Base-by-base conservation (phyloP, 164 flowering plant species). In the Santalum album region DNA sequence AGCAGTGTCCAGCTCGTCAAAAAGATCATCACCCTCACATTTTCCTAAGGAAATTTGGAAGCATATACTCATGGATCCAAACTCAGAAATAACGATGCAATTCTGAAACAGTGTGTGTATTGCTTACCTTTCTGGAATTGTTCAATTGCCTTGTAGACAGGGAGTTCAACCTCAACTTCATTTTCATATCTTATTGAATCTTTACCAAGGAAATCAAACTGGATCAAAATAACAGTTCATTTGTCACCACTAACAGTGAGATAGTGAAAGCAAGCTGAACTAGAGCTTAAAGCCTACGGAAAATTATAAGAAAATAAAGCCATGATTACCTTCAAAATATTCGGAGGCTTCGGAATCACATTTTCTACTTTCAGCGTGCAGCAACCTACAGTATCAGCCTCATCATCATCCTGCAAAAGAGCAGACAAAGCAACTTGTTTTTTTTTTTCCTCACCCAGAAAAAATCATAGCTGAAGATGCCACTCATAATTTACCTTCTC, bases 341-440 rank as follows among this genome's bases (percentile, higher is more conserved):
- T 86, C 22, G 92, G 86, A 52, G 90, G 79, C 12, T 72, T 53
- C 60, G 82, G 72, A 60, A 66, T 70, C 3, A 90, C 97, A 83
- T 94, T 86, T 71, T 84, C 99, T 26, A 90, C 86, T 76, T 94
- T 94, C 53, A 94, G 69, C 17, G 99, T 94, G 67, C 99, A 94
- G 71, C 99, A 94, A 81, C 99, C 97, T 65, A 94, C 99, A n/a
- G 99, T 94, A 72, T 94, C 97, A 51, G 99, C 99, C 72, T 94
- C 99, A 69, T 94, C 99, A 68, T 94, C 97, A 75, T 94, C 99
- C 99, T 94, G 77, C 51, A 71, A 36, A 36, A 36, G 14, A 4
- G 1, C 9, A 38, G 14, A 4, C 0, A 43, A 16, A 43, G 12
- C 47, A 43, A 43, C n/a, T n/a, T n/a, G n/a, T n/a, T n/a, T n/a